These are phyloP conservation scores for Boletus coccyginus DNA, from an alignment of 768 basidiomycete genomes.

Conservation along the genomic window DNA sequence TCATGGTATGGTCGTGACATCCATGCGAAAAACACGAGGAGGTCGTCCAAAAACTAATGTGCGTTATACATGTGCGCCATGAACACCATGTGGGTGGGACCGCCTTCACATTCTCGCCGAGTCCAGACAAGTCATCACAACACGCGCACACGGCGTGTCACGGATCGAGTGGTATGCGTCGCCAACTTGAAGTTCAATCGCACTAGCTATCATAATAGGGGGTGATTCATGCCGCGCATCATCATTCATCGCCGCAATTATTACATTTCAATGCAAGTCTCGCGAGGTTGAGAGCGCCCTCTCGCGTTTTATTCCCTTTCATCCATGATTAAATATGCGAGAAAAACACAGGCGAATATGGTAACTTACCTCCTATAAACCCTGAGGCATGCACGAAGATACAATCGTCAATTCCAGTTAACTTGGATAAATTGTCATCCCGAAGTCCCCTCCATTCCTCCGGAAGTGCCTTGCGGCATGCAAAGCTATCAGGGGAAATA, in stretches of 20 bases:
- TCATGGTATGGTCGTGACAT: conserved; percentile 25
- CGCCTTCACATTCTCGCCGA: conserved; percentile 10
- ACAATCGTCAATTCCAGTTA: conserved; percentile 75
- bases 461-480: conserved; percentile 88
- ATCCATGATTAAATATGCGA: conserved; percentile 9
- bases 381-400: conserved; percentile 96
- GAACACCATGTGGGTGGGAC: conserved; percentile 2
- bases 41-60: conserved; percentile 1
- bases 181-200: conserved; percentile 7
- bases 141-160: conserved; percentile 18
- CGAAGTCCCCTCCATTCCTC: conserved; percentile 91
- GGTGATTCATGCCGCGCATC: conserved; percentile 10
- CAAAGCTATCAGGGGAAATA: conserved; percentile 75
- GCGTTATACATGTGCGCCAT: neutral
- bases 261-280: conserved; percentile 53
- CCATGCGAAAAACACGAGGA: conserved; percentile 36
- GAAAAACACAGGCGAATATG: neutral
- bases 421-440: conserved; percentile 73
- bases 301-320: conserved; percentile 83
- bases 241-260: conserved; percentile 16
- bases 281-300: conserved; percentile 82
- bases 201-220: conserved; percentile 8
- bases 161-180: conserved; percentile 1
- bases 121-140: conserved; percentile 4
- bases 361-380: conserved; percentile 83